Percentiles rank a stretch among this genome's conserved stretches.
Conservation (phyloP, 139 green algal species). For the Ettlia oleoabundans region DNA sequence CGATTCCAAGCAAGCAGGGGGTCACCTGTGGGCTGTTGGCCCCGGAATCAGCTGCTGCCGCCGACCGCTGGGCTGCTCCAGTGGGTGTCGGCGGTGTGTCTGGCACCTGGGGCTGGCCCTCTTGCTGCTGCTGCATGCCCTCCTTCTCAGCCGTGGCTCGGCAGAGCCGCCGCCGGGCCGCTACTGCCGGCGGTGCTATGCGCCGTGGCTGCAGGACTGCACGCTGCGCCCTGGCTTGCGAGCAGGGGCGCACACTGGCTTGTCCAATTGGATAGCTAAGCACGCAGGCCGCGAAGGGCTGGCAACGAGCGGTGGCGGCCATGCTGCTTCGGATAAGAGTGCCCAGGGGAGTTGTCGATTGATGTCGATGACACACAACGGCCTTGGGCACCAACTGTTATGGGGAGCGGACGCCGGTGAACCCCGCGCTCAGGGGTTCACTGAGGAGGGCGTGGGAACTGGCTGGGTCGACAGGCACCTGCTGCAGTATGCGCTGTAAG, state of each 20-base stretch:
- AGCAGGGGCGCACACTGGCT: background rate
- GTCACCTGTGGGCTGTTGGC: background rate
- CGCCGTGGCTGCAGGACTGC: background rate
- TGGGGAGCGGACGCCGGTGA: too few species aligned
- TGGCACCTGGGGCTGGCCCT: conserved; percentile 31
- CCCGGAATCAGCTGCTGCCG: conserved; percentile 1
- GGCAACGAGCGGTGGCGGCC: background rate
- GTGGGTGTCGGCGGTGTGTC: conserved; percentile 25
- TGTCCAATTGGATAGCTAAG: too few species aligned
- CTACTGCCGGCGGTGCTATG: background rate
- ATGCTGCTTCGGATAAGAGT: background rate
- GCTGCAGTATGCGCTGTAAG: too few species aligned
- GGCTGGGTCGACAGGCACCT: too few species aligned
- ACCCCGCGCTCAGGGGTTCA: too few species aligned
- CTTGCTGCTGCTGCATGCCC: conserved; percentile 23
- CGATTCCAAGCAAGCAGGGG: too few species aligned
- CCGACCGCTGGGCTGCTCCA: background rate
- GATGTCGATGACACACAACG: background rate
- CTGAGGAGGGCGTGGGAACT: too few species aligned
- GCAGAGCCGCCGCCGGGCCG: background rate
- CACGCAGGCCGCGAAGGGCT: background rate
- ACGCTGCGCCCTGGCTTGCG: background rate
- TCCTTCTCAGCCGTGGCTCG: conserved; percentile 8
- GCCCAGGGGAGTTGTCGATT: background rate
- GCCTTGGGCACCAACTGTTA: too few species aligned